Evolutionary conservation across 345 rosid genomes (phyloP).

Genomic region (Gossypium sturtianum): DNA sequence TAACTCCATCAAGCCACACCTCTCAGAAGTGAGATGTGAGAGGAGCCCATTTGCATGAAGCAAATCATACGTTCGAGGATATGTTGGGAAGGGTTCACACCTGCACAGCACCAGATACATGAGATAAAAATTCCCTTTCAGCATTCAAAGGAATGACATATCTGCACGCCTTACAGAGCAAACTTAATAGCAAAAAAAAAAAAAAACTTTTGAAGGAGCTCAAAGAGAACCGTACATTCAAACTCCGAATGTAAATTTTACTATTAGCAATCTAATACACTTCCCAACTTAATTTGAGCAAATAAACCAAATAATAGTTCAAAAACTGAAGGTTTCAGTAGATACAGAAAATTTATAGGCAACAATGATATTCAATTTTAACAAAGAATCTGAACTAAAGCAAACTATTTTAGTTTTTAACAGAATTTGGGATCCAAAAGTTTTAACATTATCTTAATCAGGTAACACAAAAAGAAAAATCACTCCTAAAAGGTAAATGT

Average conservation of each 20-base stretch:
- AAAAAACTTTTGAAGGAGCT: background rate
- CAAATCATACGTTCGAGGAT: constrained; percentile 94
- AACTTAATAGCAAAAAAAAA: background rate
- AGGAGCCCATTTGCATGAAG: constrained; percentile 91
- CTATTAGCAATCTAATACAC: background rate
- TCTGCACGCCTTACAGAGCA: background rate
- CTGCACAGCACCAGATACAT: constrained; percentile 30
- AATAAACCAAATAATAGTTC: background rate
- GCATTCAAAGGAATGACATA: background rate
- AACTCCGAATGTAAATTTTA: background rate
- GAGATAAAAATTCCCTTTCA: background rate
- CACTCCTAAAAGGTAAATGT: background rate
- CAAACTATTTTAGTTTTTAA: background rate
- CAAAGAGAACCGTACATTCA: background rate
- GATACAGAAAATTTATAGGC: background rate
- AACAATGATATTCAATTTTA: background rate
- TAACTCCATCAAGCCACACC: constrained; percentile 69
- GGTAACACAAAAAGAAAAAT: background rate
- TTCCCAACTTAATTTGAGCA: background rate
- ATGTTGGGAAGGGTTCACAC: constrained; percentile 99
- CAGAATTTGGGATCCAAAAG: background rate
- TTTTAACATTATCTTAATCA: background rate
- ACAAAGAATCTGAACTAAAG: background rate
- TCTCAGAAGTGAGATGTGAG: constrained; percentile 53
- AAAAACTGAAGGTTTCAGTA: background rate